Percentiles rank a stretch among this genome's conserved stretches.
Evolutionary conservation across 306 rosid genomes (phyloP).

Genomic region (Spatholobus suberectus): DNA sequence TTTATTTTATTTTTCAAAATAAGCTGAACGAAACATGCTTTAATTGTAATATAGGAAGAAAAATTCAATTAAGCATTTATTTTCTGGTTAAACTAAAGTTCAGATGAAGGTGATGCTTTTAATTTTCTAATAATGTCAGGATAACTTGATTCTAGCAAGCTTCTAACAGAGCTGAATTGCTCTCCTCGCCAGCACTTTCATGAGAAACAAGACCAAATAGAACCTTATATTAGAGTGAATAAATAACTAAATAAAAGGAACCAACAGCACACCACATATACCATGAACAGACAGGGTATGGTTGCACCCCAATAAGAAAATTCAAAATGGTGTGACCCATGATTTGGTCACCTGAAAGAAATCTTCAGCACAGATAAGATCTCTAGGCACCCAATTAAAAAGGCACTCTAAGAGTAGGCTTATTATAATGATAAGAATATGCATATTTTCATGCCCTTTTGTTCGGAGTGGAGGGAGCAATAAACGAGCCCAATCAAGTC

Average conservation of each 20-base stretch:
- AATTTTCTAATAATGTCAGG: not conserved
- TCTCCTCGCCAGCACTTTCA: not conserved
- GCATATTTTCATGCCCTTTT: conserved; percentile 59
- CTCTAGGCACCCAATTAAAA: conserved; percentile 44
- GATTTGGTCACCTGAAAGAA: conserved; percentile 63
- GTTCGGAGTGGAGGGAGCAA: conserved; percentile 89
- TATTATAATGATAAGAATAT: conserved; percentile 39
- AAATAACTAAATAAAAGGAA: not conserved
- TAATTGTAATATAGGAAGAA: no score
- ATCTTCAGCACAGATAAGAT: conserved; percentile 65
- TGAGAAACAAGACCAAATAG: not conserved
- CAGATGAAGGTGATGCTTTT: not conserved
- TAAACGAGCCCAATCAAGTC: conserved; percentile 55
- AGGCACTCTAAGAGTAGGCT: not conserved
- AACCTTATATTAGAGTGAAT: not conserved
- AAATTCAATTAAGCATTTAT: not conserved
- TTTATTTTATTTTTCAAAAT: no score
- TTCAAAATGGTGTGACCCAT: conserved; percentile 48
- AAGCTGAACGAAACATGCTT: no score
- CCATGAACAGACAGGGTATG: conserved; percentile 32
- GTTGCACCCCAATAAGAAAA: conserved; percentile 2
- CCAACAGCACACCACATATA: not conserved
- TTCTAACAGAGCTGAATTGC: not conserved
- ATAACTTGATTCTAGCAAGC: not conserved
- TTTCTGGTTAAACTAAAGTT: not conserved